phyloP scores from a whole-genome alignment of 1,284 basidiomycete genomes.

The Phellopilus nigrolimitatus region DNA sequence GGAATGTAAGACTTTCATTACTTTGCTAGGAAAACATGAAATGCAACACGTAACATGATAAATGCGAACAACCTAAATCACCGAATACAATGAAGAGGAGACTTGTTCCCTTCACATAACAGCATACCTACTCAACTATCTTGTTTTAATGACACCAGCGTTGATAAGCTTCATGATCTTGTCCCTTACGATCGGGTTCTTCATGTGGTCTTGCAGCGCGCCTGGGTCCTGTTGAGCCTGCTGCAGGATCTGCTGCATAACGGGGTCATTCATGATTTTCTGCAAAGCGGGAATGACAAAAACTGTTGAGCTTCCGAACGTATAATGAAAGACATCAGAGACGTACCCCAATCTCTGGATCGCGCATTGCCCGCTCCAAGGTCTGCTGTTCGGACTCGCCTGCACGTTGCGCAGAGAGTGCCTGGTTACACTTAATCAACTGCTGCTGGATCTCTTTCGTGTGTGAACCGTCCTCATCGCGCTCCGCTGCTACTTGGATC shows the following conservation, averaged over 20 bases:
- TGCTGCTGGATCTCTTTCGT: constrained; percentile 76
- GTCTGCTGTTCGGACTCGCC: constrained; percentile 93
- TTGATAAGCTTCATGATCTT: constrained; percentile 94
- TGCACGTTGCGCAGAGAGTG: constrained; percentile 77
- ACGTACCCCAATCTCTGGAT: constrained; percentile 90
- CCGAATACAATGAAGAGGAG: background rate
- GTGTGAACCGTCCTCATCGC: constrained; percentile 77
- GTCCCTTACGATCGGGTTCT: constrained; percentile 79
- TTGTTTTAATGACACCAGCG: constrained; percentile 85
- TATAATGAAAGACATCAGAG: constrained; percentile 4
- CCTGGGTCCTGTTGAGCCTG: constrained; percentile 90
- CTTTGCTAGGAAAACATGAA: background rate
- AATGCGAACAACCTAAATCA: background rate
- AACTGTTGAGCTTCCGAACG: too few relatives aligned
- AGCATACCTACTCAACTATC: constrained; percentile 36
- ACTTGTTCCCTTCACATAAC: background rate
- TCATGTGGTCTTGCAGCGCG: constrained; percentile 95
- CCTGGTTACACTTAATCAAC: constrained; percentile 77
- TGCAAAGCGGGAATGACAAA: too few relatives aligned
- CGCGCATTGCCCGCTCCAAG: constrained; percentile 90
- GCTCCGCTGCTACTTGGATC: constrained; percentile 68
- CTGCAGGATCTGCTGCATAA: constrained; percentile 92
- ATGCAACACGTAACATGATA: background rate
- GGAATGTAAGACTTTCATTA: background rate
- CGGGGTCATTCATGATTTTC: constrained; percentile 80